Conservation (phyloP, 495 filamentous ascomycete species). For the Tuber melanosporum region DNA sequence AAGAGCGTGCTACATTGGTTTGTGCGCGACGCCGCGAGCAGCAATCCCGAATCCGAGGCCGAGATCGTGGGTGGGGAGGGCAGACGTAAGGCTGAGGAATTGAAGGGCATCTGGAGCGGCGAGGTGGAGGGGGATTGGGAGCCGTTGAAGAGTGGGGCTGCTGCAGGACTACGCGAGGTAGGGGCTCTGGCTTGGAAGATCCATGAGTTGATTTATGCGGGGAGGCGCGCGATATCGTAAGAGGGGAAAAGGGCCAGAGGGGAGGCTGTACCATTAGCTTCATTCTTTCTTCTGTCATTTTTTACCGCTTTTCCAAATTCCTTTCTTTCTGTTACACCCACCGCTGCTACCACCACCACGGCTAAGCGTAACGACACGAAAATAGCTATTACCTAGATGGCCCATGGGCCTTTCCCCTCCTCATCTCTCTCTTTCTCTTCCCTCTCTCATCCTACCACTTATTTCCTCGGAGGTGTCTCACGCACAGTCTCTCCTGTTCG, state of each 20-base stretch:
- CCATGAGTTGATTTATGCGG: slow-evolving; percentile 25
- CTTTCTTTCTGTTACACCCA: not conserved
- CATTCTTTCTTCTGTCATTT: slow-evolving; percentile 8
- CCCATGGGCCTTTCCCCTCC: not conserved
- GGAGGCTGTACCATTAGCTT: slow-evolving; percentile 5
- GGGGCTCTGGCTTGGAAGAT: slow-evolving; percentile 25
- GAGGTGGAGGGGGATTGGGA: slow-evolving; percentile 36
- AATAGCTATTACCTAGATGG: not conserved
- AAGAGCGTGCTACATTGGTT: slow-evolving; percentile 38
- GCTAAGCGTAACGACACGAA: not conserved
- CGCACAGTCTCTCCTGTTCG: not conserved
- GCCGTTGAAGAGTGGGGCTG: slow-evolving; percentile 35
- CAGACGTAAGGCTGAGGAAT: slow-evolving; percentile 20
- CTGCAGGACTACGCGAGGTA: slow-evolving; percentile 26
- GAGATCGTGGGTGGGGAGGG: slow-evolving; percentile 18
- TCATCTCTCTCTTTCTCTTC: not conserved
- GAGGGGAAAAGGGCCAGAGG: not conserved
- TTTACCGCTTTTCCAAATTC: not conserved
- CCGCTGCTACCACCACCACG: not conserved
- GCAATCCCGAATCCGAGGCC: slow-evolving; percentile 20
- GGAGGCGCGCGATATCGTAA: not conserved
- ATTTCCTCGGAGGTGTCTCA: not conserved
- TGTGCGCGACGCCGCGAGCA: slow-evolving; percentile 32
- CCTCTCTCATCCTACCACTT: not conserved
- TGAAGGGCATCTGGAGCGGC: slow-evolving; percentile 34